Evolutionary conservation across 495 filamentous ascomycete genomes (phyloP).

Genomic region (Parathielavia hyrcaniae): DNA sequence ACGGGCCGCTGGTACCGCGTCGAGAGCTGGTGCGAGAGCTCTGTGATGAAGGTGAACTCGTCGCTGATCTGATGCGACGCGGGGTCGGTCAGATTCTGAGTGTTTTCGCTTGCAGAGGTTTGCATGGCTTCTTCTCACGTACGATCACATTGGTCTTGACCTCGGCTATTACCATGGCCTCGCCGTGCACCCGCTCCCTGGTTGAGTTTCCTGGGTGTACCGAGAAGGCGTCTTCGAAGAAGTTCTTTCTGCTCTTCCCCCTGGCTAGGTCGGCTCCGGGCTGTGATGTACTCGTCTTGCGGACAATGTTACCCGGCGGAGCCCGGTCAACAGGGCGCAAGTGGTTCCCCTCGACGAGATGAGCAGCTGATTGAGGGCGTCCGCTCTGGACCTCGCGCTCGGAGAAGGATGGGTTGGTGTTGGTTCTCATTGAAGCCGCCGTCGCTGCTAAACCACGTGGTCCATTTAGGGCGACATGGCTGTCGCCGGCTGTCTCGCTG

Average conservation of each 20-base stretch:
- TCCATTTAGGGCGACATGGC: not conserved
- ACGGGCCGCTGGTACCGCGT: conserved; percentile 66
- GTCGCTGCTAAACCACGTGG: not conserved
- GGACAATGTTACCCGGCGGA: conserved; percentile 34
- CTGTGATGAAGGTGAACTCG: conserved; percentile 63
- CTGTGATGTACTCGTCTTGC: conserved; percentile 17
- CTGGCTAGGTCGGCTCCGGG: conserved; percentile 36
- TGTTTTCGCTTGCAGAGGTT: not conserved
- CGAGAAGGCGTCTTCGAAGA: conserved; percentile 45
- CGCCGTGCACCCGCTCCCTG: conserved; percentile 52
- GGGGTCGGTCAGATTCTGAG: no score
- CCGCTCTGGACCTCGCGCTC: conserved; percentile 39
- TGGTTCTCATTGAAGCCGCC: not conserved
- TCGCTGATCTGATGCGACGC: conserved; percentile 49
- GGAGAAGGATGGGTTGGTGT: conserved; percentile 30
- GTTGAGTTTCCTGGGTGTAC: conserved; percentile 37
- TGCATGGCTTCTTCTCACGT: conserved; percentile 29
- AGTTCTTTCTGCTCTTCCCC: conserved; percentile 39
- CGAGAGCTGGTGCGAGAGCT: conserved; percentile 62
- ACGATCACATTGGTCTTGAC: conserved; percentile 80
- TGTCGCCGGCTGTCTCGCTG: not conserved
- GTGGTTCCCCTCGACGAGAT: conserved; percentile 36
- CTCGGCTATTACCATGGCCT: conserved; percentile 71
- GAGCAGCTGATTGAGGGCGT: conserved; percentile 32
- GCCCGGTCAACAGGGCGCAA: conserved; percentile 36